Conservation (phyloP, 768 basidiomycete species). For the Leucogyrophana mollusca region DNA sequence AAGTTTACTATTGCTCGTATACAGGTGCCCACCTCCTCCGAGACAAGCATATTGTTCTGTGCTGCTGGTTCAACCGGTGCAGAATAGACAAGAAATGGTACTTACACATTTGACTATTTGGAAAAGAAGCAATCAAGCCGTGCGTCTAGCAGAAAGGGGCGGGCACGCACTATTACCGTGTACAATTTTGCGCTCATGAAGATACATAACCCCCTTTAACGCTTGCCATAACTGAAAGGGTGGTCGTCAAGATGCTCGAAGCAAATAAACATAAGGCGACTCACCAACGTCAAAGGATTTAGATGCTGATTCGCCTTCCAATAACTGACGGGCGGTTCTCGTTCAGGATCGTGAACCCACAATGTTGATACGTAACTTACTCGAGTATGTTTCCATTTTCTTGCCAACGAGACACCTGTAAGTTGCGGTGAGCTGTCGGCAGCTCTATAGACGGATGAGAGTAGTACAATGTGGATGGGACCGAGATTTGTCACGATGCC, state of each 20-base stretch:
- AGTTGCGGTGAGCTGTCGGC: not conserved
- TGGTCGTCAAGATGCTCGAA: not conserved
- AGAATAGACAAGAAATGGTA: slow-evolving; percentile 6
- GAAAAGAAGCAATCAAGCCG: slow-evolving; percentile 4
- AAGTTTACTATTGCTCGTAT: slow-evolving; percentile 1
- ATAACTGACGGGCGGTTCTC: slow-evolving; percentile 33
- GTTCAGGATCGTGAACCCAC: not conserved
- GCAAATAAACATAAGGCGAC: slow-evolving; percentile 4
- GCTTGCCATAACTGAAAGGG: slow-evolving; percentile 47
- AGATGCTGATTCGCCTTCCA: slow-evolving; percentile 32
- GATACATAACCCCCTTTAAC: slow-evolving; percentile 54
- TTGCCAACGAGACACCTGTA: slow-evolving; percentile 64
- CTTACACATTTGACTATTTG: slow-evolving; percentile 59
- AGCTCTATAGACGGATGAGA: not conserved
- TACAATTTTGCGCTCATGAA: slow-evolving; percentile 50
- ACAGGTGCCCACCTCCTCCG: slow-evolving; percentile 37
- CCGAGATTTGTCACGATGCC: slow-evolving; percentile 57
- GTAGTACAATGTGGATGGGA: slow-evolving; percentile 45
- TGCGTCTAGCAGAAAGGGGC: not conserved
- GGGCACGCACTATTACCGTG: slow-evolving; percentile 59
- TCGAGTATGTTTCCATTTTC: slow-evolving; percentile 54
- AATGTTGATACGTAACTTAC: slow-evolving; percentile 28
- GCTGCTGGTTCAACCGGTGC: not conserved
- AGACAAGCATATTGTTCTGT: slow-evolving; percentile 60
- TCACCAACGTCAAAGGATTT: slow-evolving; percentile 44